phyloP scores from a whole-genome alignment of 2,329 filamentous ascomycete genomes.

The Byssoonygena ceratinophila region DNA sequence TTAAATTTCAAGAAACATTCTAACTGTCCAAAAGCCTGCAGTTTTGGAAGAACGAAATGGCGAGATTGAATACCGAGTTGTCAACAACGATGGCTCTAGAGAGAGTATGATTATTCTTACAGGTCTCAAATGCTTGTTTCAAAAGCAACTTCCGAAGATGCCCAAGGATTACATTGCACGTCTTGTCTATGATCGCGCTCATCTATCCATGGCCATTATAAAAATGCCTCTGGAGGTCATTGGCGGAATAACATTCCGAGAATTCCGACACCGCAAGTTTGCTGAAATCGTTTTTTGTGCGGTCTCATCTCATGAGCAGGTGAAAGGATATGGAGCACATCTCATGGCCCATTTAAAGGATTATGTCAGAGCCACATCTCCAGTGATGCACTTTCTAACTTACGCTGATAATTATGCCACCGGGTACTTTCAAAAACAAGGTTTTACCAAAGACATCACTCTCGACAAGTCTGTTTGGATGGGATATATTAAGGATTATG shows the following conservation, averaged over 20 bases:
- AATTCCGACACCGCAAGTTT: conserved; percentile 71
- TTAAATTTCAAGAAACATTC: conserved; percentile 17
- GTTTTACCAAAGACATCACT: conserved; percentile 89
- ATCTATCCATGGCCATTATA: conserved; percentile 79
- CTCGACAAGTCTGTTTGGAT: conserved; percentile 73
- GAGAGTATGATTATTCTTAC: conserved; percentile 91
- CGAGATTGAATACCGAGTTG: conserved; percentile 92
- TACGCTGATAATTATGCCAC: conserved; percentile 91
- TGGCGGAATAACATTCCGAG: conserved; percentile 74
- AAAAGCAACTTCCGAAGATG: conserved; percentile 89
- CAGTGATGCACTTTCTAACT: conserved; percentile 85
- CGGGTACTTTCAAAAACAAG: conserved; percentile 89
- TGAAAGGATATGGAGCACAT: conserved; percentile 84
- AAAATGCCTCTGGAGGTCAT: conserved; percentile 79
- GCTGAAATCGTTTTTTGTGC: conserved; percentile 90
- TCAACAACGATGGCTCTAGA: conserved; percentile 84
- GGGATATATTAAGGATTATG: conserved; percentile 87
- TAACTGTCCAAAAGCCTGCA: conserved; percentile 50
- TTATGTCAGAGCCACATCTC: conserved; percentile 82
- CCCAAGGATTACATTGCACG: conserved; percentile 87
- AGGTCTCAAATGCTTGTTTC: conserved; percentile 91
- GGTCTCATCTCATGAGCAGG: conserved; percentile 80
- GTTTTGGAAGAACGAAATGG: conserved; percentile 88
- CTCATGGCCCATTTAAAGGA: conserved; percentile 89
- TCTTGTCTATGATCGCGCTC: conserved; percentile 79